A percentile compares a stretch with the other conserved stretches of the same genome.
Conservation (phyloP, 345 rosid genomes). For the Crucihimalaya himalaica region DNA sequence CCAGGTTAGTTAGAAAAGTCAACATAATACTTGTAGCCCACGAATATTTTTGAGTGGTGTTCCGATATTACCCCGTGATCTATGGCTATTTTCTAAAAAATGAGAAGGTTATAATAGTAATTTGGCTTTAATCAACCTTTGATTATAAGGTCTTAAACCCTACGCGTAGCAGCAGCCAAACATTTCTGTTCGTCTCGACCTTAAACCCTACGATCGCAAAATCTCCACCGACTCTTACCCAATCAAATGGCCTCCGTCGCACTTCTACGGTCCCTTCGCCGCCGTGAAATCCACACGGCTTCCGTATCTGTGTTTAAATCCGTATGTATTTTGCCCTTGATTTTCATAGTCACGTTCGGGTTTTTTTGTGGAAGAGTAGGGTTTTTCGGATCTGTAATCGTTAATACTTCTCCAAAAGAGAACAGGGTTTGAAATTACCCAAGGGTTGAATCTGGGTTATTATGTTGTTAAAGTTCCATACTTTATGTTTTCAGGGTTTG, state of each 20-base stretch:
- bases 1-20: neutral
- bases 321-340: conserved; percentile 31
- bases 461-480: neutral
- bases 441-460: neutral
- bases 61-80: neutral
- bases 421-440: neutral
- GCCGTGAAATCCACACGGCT: conserved; percentile 51
- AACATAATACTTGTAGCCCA: conserved; percentile 32
- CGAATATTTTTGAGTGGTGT: conserved; percentile 1
- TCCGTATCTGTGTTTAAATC: conserved; percentile 52
- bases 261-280: conserved; percentile 48
- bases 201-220: conserved; percentile 35
- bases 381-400: conserved; percentile 7
- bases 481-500: neutral
- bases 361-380: neutral
- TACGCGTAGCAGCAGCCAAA: conserved; percentile 21
- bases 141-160: conserved; percentile 39
- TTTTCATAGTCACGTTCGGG: neutral
- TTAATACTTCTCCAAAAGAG: neutral
- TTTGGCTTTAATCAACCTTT: neutral
- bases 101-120: conserved; percentile 1
- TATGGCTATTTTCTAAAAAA: neutral
- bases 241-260: conserved; percentile 52
- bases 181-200: conserved; percentile 15
- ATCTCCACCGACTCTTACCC: conserved; percentile 16